These are phyloP conservation scores for Salix viminalis DNA, from an alignment of 345 rosid species.

Conservation along the genomic window DNA sequence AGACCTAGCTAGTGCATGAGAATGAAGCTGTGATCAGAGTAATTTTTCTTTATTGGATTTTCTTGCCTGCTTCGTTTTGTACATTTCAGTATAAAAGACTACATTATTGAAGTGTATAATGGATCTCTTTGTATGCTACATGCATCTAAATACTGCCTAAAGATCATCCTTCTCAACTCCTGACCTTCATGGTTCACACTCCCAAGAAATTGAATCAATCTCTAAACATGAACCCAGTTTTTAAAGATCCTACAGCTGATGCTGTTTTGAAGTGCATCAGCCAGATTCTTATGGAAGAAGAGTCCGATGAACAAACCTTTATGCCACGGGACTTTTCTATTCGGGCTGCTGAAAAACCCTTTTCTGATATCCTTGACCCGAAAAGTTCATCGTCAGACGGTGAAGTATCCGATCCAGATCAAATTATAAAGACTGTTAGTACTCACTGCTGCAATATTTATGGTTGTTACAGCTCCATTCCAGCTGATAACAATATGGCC, in stretches of 20 bases:
- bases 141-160: not conserved
- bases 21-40: not conserved
- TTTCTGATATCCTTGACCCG: conserved; percentile 12
- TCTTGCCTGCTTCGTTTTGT: not conserved
- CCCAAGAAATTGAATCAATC: not conserved
- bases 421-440: not conserved
- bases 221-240: not conserved
- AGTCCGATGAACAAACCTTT: not conserved
- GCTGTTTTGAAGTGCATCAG: not conserved
- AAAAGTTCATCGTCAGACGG: not conserved
- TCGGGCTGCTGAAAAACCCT: conserved; percentile 21
- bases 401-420: not conserved
- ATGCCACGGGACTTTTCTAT: not conserved
- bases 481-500: not conserved
- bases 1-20: not conserved
- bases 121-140: too few species aligned
- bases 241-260: not conserved
- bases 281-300: not conserved
- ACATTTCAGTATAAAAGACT: not conserved
- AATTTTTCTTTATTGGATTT: not conserved
- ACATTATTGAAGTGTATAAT: too few species aligned
- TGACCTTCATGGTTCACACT: not conserved
- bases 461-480: not conserved
- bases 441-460: not conserved
- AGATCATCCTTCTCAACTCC: not conserved